Base-by-base conservation (phyloP, 2,329 filamentous ascomycete genomes). In the Microdochium paspali region DNA sequence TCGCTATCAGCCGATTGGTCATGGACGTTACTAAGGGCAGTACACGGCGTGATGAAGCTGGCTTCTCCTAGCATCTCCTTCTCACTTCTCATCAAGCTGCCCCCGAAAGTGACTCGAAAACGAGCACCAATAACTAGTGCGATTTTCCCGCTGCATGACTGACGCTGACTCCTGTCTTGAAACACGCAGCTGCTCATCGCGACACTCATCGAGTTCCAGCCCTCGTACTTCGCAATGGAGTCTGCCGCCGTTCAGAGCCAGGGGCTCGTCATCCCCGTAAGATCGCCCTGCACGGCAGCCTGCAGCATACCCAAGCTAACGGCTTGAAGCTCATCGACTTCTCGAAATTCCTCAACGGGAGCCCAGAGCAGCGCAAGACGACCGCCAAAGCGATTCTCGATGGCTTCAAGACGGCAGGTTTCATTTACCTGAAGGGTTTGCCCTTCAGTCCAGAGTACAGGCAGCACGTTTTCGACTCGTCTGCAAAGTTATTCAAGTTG, bases 391-490 rank as follows among this genome's bases (percentile, higher is more conserved):
- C 84, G 35, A 82, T 95, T 55, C 80, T 91, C 12, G 61, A 80
- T 46, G 90, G 87, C 39, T 95, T 96, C 70, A 85, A 90, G 58
- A 84, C 78, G 1, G 86, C 90, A 2, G 90, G 90, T 49, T 95
- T 96, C 71, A 79, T 96, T 60, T 95, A 95, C 66, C 79, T 95
- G 32, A 83, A 83, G 56, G 87, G 91, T 64, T 83, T 91, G 54
- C 79, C 85, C 35, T 84, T 95, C 50, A 66, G 81, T 0, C 58
- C 76, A 3, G 67, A 76, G 9, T 73, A 75, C 10, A 68, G 89
- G 12, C 63, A 75, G 50, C 65, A 74, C 49, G 76, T 84, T 50
- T 94, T 93, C 62, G 62, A 70, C 51, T 73, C 75, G 48, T 90
- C 85, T 4, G 80, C 82, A 45, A 68, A 71, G 51, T 90, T 91